Conservation (phyloP, 1,139 yeast species). For the Yamadazyma spencermartinsiae region DNA sequence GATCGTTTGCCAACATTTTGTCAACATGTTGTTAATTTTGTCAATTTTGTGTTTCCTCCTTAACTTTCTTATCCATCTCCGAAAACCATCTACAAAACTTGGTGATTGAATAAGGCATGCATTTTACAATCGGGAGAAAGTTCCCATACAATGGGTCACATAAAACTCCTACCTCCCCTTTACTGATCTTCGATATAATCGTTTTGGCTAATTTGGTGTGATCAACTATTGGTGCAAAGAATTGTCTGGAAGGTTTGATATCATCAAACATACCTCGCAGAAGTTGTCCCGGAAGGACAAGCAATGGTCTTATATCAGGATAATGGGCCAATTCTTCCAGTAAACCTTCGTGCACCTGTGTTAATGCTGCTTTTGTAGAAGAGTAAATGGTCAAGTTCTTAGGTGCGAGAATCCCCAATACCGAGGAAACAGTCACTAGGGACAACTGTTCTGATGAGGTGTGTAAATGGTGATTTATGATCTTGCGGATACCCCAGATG, state of each 20-base stretch:
- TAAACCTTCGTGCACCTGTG: conserved; percentile 60
- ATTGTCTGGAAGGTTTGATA: conserved; percentile 55
- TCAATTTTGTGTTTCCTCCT: too few relatives aligned
- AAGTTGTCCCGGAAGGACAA: conserved; percentile 69
- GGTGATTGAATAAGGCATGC: conserved; percentile 52
- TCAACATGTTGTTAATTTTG: too few relatives aligned
- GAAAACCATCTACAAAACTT: conserved; percentile 50
- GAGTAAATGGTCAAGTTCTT: conserved; percentile 63
- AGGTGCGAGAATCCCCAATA: conserved; percentile 73
- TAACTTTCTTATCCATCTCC: conserved; percentile 48
- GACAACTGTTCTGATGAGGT: conserved; percentile 33
- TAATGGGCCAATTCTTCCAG: conserved; percentile 43
- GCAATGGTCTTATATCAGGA: conserved; percentile 39
- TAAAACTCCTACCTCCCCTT: conserved; percentile 55
- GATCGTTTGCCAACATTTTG: too few relatives aligned
- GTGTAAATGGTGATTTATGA: conserved; percentile 18
- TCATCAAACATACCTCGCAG: conserved; percentile 63
- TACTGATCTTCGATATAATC: conserved; percentile 40
- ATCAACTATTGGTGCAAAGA: conserved; percentile 64
- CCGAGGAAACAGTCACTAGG: conserved; percentile 65
- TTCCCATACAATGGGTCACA: conserved; percentile 62
- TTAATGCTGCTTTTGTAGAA: conserved; percentile 63
- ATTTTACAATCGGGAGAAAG: conserved; percentile 52
- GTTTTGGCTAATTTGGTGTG: conserved; percentile 40
- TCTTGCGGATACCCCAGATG: conserved; percentile 46